Conservation (phyloP, 257 asterid genomes). For the Nicotiana benthamiana region DNA sequence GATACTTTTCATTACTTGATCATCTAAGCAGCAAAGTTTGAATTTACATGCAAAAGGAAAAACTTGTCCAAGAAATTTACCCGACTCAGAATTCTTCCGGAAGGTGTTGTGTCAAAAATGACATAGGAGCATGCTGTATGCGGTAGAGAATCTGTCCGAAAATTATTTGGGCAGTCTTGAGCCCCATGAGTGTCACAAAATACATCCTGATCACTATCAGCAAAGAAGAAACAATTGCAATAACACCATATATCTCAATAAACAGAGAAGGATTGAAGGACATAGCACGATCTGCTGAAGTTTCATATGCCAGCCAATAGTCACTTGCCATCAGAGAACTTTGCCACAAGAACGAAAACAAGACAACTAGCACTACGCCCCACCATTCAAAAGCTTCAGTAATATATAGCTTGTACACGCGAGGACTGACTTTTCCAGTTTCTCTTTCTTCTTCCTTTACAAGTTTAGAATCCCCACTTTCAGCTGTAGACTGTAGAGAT, state of each 20-base stretch:
- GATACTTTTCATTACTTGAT: neutral
- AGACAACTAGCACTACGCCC: constrained; percentile 46
- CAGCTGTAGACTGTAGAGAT: constrained; percentile 26
- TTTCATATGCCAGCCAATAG: constrained; percentile 90
- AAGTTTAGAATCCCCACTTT: constrained; percentile 54
- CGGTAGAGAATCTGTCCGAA: constrained; percentile 67
- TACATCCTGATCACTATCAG: constrained; percentile 47
- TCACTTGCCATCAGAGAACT: constrained; percentile 68
- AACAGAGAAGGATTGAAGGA: constrained; percentile 69
- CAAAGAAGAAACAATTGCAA: constrained; percentile 37
- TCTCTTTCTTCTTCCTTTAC: constrained; percentile 89
- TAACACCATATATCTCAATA: constrained; percentile 52
- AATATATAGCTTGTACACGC: constrained; percentile 69
- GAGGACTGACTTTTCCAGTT: constrained; percentile 64
- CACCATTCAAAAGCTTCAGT: constrained; percentile 86
- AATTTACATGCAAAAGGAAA: neutral
- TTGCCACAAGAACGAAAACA: constrained; percentile 60
- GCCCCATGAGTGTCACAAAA: constrained; percentile 58
- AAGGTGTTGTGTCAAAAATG: constrained; percentile 97
- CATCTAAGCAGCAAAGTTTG: neutral
- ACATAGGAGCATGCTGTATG: constrained; percentile 94
- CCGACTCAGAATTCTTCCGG: constrained; percentile 93
- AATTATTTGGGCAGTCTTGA: constrained; percentile 83
- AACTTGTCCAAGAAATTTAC: constrained; percentile 30
- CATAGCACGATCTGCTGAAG: constrained; percentile 48